A percentile compares a stretch with the other conserved stretches of the same genome.
These are phyloP conservation scores for Arthroderma uncinatum DNA, from an alignment of 2,329 filamentous ascomycete genomes.

Conservation along the genomic window DNA sequence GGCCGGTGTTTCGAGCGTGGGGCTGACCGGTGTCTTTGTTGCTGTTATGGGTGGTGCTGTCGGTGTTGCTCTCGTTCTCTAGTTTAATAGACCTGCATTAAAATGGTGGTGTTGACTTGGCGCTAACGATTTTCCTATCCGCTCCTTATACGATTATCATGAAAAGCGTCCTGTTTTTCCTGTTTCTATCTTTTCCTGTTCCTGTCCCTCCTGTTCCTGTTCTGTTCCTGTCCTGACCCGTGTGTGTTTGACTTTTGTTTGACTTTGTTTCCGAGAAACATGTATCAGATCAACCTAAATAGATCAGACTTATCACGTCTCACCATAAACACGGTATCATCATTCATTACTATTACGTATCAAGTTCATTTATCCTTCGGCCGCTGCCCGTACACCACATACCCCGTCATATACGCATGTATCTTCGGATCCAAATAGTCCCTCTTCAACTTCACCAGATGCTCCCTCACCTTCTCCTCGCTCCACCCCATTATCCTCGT, in stretches of 20 bases:
- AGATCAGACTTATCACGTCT: too few relatives aligned
- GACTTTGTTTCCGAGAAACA: not conserved
- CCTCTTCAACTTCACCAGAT: slow-evolving; percentile 9
- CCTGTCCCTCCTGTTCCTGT: not conserved
- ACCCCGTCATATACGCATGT: slow-evolving; percentile 7
- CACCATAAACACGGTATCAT: too few relatives aligned
- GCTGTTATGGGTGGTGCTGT: slow-evolving; percentile 34
- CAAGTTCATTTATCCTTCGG: not conserved
- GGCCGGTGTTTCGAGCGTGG: slow-evolving; percentile 21
- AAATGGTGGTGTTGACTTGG: not conserved
- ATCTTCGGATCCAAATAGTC: slow-evolving; percentile 9
- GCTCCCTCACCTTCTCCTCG: slow-evolving; percentile 5
- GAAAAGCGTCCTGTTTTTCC: not conserved
- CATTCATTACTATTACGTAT: too few relatives aligned
- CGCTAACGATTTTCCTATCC: not conserved
- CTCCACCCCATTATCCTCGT: slow-evolving; percentile 17
- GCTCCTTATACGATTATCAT: not conserved
- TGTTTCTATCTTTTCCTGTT: not conserved
- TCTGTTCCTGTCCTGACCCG: not conserved
- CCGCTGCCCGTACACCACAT: slow-evolving; percentile 11
- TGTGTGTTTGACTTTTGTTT: not conserved
- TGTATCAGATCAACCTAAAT: too few relatives aligned
- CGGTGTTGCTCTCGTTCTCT: slow-evolving; percentile 30
- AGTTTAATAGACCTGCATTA: slow-evolving; percentile 10
- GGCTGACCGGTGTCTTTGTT: slow-evolving; percentile 26